Base-by-base conservation (phyloP, 2,329 filamentous ascomycete species). In the Alternaria hordeiaustralica region DNA sequence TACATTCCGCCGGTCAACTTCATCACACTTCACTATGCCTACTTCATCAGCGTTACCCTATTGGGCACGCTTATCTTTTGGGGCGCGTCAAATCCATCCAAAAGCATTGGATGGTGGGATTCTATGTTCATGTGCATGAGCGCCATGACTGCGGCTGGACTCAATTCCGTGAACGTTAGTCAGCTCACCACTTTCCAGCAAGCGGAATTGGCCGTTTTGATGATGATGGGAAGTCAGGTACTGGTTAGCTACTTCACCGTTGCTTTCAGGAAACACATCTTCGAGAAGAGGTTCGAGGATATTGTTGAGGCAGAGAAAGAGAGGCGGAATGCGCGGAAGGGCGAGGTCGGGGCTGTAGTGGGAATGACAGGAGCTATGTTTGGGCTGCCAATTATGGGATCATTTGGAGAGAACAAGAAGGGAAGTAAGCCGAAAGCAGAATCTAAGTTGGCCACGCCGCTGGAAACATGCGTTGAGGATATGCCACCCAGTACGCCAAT, bases 341-440 rank as follows among this genome's bases (percentile, higher is more conserved):
- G 64, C 12, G 54, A 69, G 7, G 64, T 66, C 36, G 67, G 69
- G 7, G 58, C 69, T 41, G 60, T 70, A 13, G 63, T 71, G 3
- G 69, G 69, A 7, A 71, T 71, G 69, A 62, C 69, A 7, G 69
- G 69, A 28, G 68, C 69, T 12, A 71, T 71, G 69, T 69, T 71
- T 58, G 69, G 69, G 8, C 30, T 71, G 11, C 68, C 68, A 13
- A 68, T 71, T 18, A 69, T 71, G 68, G 65, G 64, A n/a, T 67
- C 67, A 4, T 71, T 71, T 56, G 69, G 69, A 5, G 70, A 71
- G 46, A 64, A 61, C 36, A 63, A 64, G 12, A n/a, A 36, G 30
- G 55, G 28, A 43, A 69, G 20, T 30, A 63, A 60, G 44, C 54
- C 51, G 20, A 61, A 45, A 49, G 55, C 23, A 36, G 43, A 61